Conservation (phyloP, 2,329 filamentous ascomycete genomes). For the Neurospora sp. region DNA sequence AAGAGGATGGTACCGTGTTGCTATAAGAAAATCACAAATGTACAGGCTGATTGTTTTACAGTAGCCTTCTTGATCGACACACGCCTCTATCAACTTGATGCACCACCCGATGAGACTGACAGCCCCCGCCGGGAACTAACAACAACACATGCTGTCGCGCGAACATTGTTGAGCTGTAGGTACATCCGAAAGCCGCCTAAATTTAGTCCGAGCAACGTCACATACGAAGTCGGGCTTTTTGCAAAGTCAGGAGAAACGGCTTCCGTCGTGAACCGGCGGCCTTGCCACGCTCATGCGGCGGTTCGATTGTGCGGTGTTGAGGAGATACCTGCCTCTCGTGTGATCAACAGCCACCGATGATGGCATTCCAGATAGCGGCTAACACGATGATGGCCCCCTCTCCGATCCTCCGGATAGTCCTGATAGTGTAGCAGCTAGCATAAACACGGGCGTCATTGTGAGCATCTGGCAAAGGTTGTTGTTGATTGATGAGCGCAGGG, state of each 20-base stretch:
- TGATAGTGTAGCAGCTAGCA: not conserved
- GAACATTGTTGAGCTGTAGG: not conserved
- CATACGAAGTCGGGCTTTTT: conserved; percentile 4
- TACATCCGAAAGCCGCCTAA: conserved; percentile 8
- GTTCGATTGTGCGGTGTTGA: not conserved
- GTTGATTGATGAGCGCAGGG: not conserved
- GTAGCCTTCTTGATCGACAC: conserved; percentile 10
- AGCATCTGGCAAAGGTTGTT: not conserved
- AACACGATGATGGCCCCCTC: not conserved
- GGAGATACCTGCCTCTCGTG: not conserved
- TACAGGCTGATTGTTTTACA: not conserved
- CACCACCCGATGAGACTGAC: not conserved
- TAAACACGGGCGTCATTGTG: not conserved
- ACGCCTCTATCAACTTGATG: not conserved
- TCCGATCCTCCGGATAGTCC: not conserved
- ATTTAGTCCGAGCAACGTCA: conserved; percentile 18
- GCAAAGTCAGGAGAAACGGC: conserved; percentile 3
- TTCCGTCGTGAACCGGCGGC: not conserved
- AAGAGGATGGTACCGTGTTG: not conserved
- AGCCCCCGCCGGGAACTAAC: not conserved
- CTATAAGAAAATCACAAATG: not conserved
- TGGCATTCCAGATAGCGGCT: not conserved
- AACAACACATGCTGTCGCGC: not conserved
- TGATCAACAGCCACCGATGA: not conserved
- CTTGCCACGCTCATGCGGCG: not conserved